Conservation (phyloP, 441 rosid genomes). For the Pelargonium citronellum region DNA sequence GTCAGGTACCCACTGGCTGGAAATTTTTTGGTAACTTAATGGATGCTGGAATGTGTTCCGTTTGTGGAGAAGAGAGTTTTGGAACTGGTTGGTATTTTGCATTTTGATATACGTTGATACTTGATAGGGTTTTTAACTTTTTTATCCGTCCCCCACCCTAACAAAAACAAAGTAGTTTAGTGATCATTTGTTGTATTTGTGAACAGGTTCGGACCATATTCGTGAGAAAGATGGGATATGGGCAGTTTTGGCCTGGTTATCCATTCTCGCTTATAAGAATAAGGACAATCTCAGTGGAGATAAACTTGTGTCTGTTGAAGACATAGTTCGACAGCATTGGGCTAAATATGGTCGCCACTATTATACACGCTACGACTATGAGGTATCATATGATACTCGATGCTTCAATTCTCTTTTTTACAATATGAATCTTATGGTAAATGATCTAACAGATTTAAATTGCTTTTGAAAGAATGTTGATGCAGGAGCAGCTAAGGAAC, state of each 20-base stretch:
- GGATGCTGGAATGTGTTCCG: conserved; percentile 93
- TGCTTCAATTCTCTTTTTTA: not conserved
- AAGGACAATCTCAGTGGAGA: conserved; percentile 58
- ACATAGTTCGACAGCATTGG: conserved; percentile 89
- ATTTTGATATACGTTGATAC: not conserved
- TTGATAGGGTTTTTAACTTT: not conserved
- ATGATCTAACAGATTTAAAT: conserved; percentile 25
- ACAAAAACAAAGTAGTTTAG: not conserved
- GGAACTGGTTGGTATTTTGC: conserved; percentile 67
- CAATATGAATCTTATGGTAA: conserved; percentile 11
- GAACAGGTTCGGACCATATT: conserved; percentile 87
- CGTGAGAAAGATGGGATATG: conserved; percentile 97
- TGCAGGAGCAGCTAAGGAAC: conserved; percentile 78
- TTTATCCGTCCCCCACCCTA: not conserved
- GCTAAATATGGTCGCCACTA: conserved; percentile 87
- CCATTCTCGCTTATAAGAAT: conserved; percentile 81
- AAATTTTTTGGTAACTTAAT: conserved; percentile 95
- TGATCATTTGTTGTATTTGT: conserved; percentile 23
- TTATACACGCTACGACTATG: conserved; percentile 94
- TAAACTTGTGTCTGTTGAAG: conserved; percentile 83
- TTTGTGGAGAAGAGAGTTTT: conserved; percentile 99
- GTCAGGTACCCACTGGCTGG: conserved; percentile 96
- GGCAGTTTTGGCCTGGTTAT: conserved; percentile 98
- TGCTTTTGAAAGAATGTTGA: conserved; percentile 71
- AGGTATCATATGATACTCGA: conserved; percentile 40